Conservation (phyloP, 345 rosid species). For the Aethionema arabicum region DNA sequence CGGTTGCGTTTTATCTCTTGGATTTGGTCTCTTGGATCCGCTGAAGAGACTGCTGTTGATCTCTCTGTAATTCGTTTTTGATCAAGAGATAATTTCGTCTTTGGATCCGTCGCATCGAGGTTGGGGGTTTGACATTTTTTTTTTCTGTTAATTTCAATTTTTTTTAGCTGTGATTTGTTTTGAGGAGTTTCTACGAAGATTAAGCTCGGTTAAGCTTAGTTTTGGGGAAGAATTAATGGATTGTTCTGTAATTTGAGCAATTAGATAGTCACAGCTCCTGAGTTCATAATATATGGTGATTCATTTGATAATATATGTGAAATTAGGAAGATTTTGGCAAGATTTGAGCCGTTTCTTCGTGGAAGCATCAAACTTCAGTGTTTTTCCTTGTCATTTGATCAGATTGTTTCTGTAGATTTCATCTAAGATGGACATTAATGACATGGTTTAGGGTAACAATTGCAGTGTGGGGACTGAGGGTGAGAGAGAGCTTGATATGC, state of each 20-base stretch:
- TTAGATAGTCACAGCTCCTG: neutral
- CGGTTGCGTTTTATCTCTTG: conserved; percentile 17
- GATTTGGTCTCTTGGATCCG: conserved; percentile 29
- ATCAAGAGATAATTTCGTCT: neutral
- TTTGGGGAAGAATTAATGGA: neutral
- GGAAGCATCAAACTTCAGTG: conserved; percentile 11
- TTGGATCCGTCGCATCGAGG: conserved; percentile 28
- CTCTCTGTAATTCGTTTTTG: neutral
- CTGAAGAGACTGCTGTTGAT: conserved; percentile 24
- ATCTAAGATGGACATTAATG: too few relatives aligned
- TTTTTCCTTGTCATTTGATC: neutral
- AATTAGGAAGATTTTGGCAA: neutral
- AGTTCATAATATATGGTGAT: too few relatives aligned
- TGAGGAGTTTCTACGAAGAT: neutral
- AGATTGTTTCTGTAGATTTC: neutral
- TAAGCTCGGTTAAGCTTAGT: conserved; percentile 8
- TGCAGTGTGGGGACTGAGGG: conserved; percentile 32
- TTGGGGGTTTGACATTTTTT: conserved; percentile 2
- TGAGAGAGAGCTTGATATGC: conserved; percentile 31
- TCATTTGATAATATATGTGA: neutral
- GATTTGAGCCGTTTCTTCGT: neutral
- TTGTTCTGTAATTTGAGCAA: neutral
- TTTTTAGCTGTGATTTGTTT: conserved; percentile 8
- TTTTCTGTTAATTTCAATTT: neutral
- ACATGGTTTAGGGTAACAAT: neutral